phyloP scores from a whole-genome alignment of 129 eudicot genomes.

The Cynara cardunculus region DNA sequence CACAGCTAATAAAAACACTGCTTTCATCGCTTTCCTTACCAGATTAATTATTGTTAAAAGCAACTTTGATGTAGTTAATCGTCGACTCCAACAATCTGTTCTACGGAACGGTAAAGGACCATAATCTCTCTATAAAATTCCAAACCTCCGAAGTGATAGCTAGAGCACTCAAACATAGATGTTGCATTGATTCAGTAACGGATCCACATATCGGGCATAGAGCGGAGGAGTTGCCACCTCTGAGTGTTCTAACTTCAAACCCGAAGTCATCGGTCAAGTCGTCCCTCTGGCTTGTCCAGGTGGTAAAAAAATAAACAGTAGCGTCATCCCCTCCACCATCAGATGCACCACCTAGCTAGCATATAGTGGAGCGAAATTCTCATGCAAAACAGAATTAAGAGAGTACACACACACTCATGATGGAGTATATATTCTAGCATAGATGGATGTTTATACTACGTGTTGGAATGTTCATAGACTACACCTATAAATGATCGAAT shows the following conservation, averaged over 20 bases:
- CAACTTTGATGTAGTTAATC: too few species aligned
- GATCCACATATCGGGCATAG: too few species aligned
- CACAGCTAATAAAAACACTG: too few species aligned
- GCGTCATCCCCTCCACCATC: neutral
- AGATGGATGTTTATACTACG: neutral
- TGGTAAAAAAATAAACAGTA: neutral
- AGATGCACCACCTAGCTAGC: neutral
- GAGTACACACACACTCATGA: neutral
- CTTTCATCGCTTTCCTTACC: too few species aligned
- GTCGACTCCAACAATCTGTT: too few species aligned
- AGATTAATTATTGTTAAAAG: too few species aligned
- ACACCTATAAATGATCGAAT: too few species aligned
- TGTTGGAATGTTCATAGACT: neutral
- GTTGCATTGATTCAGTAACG: too few species aligned
- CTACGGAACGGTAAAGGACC: too few species aligned
- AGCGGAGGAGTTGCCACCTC: constrained; percentile 47
- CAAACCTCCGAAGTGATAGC: too few species aligned
- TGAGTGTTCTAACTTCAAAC: constrained; percentile 38
- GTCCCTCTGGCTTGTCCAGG: constrained; percentile 25
- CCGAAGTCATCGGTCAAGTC: constrained; percentile 29
- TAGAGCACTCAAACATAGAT: too few species aligned
- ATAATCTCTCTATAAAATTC: too few species aligned
- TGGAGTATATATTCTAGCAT: neutral
- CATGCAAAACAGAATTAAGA: neutral
- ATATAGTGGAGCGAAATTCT: neutral